Conservation (phyloP, 352 stramenopile genomes). For the Halophytophthora batemanensis region DNA sequence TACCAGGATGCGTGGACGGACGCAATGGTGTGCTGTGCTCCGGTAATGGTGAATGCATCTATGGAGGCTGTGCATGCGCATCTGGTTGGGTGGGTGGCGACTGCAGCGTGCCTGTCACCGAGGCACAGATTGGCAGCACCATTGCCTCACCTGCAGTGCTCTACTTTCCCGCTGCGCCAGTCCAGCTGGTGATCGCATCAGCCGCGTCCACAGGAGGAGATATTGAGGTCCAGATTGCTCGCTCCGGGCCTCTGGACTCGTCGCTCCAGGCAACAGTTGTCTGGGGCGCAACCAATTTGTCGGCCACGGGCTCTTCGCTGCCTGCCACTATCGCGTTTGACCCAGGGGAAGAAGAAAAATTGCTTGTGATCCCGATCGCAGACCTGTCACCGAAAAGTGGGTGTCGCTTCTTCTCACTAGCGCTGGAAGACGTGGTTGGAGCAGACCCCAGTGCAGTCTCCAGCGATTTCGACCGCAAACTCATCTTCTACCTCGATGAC, state of each 20-base stretch:
- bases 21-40: constrained; percentile 62
- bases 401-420: constrained; percentile 38
- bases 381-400: constrained; percentile 24
- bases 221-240: constrained; percentile 30
- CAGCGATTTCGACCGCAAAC: constrained; percentile 22
- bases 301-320: constrained; percentile 9
- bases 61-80: constrained; percentile 49
- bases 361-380: constrained; percentile 20
- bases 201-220: constrained; percentile 5
- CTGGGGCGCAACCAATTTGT: constrained; percentile 36
- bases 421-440: constrained; percentile 23
- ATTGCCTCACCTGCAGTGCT: constrained; percentile 30
- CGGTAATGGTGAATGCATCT: constrained; percentile 47
- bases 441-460: constrained; percentile 19
- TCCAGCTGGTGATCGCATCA: constrained; percentile 18
- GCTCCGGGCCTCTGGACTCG: constrained; percentile 22
- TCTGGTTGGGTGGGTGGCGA: constrained; percentile 38
- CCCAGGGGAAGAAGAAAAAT: constrained; percentile 19
- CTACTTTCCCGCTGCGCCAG: constrained; percentile 38
- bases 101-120: constrained; percentile 27
- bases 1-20: constrained; percentile 38
- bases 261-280: constrained; percentile 15
- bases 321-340: constrained; percentile 20
- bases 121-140: not conserved
- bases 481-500: constrained; percentile 53